A percentile compares a stretch with the other conserved stretches of the same genome.
These are phyloP conservation scores for Hermanozyma aechmeae DNA, from an alignment of 805 yeast genomes.

Conservation along the genomic window DNA sequence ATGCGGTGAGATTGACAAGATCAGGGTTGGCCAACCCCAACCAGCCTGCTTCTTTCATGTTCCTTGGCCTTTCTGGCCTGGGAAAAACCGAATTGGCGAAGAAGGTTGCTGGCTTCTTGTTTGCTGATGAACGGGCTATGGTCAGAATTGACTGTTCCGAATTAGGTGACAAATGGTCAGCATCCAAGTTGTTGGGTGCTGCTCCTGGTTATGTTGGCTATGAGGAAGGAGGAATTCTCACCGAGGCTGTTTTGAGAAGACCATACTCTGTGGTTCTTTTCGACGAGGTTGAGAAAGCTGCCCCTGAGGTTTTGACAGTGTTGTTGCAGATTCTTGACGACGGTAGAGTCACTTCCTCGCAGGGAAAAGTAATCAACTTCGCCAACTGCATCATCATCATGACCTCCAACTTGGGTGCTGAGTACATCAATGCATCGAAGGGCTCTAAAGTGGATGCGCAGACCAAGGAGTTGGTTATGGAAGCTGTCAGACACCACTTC, in stretches of 20 bases:
- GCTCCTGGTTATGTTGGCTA: slow-evolving; percentile 95
- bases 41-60: slow-evolving; percentile 92
- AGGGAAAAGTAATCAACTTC: slow-evolving; percentile 89
- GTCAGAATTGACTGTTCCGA: slow-evolving; percentile 97
- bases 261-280: slow-evolving; percentile 95
- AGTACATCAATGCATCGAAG: slow-evolving; percentile 62
- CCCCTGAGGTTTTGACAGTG: slow-evolving; percentile 92
- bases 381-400: slow-evolving; percentile 87
- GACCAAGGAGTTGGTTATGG: slow-evolving; percentile 75
- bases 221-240: slow-evolving; percentile 94
- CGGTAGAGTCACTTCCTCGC: slow-evolving; percentile 91
- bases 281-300: slow-evolving; percentile 98
- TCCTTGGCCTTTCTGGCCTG: slow-evolving; percentile 92
- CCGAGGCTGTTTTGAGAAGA: slow-evolving; percentile 81
- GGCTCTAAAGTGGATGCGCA: slow-evolving; percentile 56
- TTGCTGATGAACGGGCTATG: slow-evolving; percentile 94
- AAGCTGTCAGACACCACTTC: slow-evolving; percentile 77
- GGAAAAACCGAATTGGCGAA: slow-evolving; percentile 98
- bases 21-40: slow-evolving; percentile 95
- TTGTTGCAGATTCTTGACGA: slow-evolving; percentile 90
- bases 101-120: slow-evolving; percentile 91
- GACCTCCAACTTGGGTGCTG: slow-evolving; percentile 97
- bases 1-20: slow-evolving; percentile 85
- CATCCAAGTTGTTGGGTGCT: slow-evolving; percentile 90
- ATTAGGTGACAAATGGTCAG: slow-evolving; percentile 89